Evolutionary conservation across 257 asterid species (phyloP), one percentile per base, ranked within the genome.

Genomic region (Verbena officinalis): DNA sequence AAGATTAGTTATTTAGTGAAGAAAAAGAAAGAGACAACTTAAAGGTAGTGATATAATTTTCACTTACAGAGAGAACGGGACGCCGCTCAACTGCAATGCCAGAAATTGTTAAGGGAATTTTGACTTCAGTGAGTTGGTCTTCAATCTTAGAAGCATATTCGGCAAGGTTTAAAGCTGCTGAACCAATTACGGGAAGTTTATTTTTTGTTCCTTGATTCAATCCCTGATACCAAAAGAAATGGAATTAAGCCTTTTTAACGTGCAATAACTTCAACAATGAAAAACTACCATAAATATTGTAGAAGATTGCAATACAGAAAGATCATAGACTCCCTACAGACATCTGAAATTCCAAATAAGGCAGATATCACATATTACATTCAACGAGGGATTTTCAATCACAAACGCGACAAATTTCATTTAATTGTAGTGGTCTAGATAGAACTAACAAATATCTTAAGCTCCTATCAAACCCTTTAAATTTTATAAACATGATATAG

Each of bases 141-240:
- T 77, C 86, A 60, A 55, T 60, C 85, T 77, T 86, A 68, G 83
- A 73, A 69, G 85, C 91, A 56, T 79, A 86, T 64, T 86, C 96
- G 57, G 96, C 93, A 59, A 94, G 92, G 71, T 88, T 94, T 78
- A 90, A 34, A 39, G 76, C 34, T 17, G 90, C 89, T 14, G 82
- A 67, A 55, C 96, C 97, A 60, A 94, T 36, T 36, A 79, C 51
- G 5, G 78, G 74, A 62, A 71, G 50, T 88, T 84, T 94, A 78
- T 77, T 86, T 76, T 84, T 94, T 8, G 75, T 67, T 27, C 86
- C 98, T 79, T 72, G 94, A 65, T 77, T 78, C 73, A 59, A 31
- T 57, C 81, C 86, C 97, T 93, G 79, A 64, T 61, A 33, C 58
- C 73, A 54, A 61, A 73, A 15, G 20, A 50, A 20, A 46, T 17